Evolutionary conservation across 192 early-diverging fungal genomes (phyloP).

Genomic region (Podila horticola): DNA sequence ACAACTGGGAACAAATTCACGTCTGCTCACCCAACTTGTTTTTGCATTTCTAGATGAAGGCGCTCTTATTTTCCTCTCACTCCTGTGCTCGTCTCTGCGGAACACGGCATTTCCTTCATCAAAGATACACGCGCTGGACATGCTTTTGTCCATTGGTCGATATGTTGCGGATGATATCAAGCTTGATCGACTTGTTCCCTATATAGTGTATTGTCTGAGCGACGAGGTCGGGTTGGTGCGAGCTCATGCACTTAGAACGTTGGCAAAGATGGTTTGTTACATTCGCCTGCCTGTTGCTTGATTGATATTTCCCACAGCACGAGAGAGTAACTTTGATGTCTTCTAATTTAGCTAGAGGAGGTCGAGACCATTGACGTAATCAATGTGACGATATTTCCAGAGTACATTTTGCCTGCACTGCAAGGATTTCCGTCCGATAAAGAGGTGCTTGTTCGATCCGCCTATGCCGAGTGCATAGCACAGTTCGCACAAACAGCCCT

Average conservation of each 20-base stretch:
- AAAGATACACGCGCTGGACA: conserved; percentile 77
- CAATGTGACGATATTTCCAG: conserved; percentile 90
- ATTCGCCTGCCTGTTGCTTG: not conserved
- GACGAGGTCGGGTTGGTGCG: conserved; percentile 74
- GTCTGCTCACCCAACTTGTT: not conserved
- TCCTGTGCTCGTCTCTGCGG: conserved; percentile 75
- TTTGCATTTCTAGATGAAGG: conserved; percentile 60
- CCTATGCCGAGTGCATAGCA: conserved; percentile 87
- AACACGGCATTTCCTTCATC: conserved; percentile 78
- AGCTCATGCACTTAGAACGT: conserved; percentile 68
- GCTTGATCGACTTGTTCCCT: conserved; percentile 83
- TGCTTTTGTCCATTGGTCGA: conserved; percentile 72
- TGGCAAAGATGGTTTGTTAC: conserved; percentile 73
- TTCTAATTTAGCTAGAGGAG: conserved; percentile 65
- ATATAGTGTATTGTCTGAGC: conserved; percentile 70
- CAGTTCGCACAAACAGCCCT: conserved; percentile 82
- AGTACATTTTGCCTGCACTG: conserved; percentile 86
- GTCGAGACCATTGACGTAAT: conserved; percentile 81
- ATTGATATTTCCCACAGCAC: not conserved
- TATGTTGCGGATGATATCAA: conserved; percentile 77
- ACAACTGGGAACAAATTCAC: too few relatives aligned
- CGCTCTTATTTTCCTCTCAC: conserved; percentile 72
- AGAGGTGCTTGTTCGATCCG: conserved; percentile 80
- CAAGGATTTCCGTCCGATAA: conserved; percentile 75
- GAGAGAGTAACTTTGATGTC: too few relatives aligned